A percentile compares a stretch with the other conserved stretches of the same genome.
Evolutionary conservation across 1,284 basidiomycete genomes (phyloP).

Genomic region (Puccinia hordei): DNA sequence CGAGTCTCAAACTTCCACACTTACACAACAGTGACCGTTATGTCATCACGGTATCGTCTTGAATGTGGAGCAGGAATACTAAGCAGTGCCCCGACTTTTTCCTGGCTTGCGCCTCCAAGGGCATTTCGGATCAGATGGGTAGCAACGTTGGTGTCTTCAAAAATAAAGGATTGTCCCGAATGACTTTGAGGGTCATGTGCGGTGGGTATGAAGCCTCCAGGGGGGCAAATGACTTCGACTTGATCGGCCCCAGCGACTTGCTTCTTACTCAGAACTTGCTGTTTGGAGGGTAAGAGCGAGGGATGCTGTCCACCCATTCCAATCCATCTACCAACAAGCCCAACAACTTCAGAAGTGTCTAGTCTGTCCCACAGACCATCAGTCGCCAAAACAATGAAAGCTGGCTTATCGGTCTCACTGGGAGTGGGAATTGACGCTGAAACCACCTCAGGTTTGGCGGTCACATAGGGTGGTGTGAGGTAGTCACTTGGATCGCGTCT

Average conservation of each 20-base stretch:
- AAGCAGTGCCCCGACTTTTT: slow-evolving; percentile 70
- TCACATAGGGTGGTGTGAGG: slow-evolving; percentile 92
- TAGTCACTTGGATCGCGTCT: slow-evolving; percentile 61
- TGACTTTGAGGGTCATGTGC: slow-evolving; percentile 51
- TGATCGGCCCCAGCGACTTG: slow-evolving; percentile 68
- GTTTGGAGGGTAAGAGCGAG: background rate
- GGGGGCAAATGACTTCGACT: slow-evolving; percentile 30
- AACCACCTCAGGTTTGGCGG: slow-evolving; percentile 82
- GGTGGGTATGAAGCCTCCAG: slow-evolving; percentile 50
- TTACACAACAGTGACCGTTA: slow-evolving; percentile 50
- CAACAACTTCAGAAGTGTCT: slow-evolving; percentile 90
- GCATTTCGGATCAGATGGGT: slow-evolving; percentile 93
- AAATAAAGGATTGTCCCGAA: slow-evolving; percentile 61
- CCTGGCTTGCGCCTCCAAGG: slow-evolving; percentile 79
- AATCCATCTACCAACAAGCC: slow-evolving; percentile 81
- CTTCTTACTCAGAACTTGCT: background rate
- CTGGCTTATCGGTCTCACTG: slow-evolving; percentile 57
- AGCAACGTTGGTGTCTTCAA: slow-evolving; percentile 80
- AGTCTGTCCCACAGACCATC: slow-evolving; percentile 95
- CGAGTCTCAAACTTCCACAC: background rate
- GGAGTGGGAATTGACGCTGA: slow-evolving; percentile 59
- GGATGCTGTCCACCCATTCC: slow-evolving; percentile 54
- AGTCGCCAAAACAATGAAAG: slow-evolving; percentile 83
- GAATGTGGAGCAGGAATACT: slow-evolving; percentile 82
- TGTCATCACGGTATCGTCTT: slow-evolving; percentile 60